These are phyloP conservation scores for Colletotrichum tabaci DNA, from an alignment of 2,329 filamentous ascomycete species.

Conservation along the genomic window DNA sequence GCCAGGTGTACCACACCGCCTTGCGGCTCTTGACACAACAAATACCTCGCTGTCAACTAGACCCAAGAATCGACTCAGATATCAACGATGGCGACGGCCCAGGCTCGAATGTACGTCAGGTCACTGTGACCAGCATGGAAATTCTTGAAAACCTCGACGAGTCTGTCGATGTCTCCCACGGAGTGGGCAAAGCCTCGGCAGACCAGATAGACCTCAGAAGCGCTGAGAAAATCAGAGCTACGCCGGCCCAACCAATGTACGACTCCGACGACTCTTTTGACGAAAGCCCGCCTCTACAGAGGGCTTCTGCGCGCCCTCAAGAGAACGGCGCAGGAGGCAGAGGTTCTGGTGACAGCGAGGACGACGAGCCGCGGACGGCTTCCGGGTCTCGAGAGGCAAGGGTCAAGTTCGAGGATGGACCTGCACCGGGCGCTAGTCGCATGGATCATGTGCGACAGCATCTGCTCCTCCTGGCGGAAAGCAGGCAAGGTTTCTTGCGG, in stretches of 20 bases:
- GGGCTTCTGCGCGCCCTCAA: constrained; percentile 16
- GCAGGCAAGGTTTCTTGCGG: constrained; percentile 77
- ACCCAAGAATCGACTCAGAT: constrained; percentile 64
- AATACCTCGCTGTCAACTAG: constrained; percentile 76
- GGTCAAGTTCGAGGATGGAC: constrained; percentile 68
- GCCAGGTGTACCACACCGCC: constrained; percentile 82
- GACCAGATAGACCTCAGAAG: constrained; percentile 63
- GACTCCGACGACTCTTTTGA: constrained; percentile 55
- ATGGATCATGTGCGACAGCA: constrained; percentile 78
- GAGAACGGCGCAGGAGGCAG: constrained; percentile 55
- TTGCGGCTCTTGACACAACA: constrained; percentile 80
- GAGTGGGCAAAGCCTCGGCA: constrained; percentile 69
- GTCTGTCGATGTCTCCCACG: constrained; percentile 66
- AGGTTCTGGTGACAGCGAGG: constrained; percentile 50
- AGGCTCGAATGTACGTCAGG: constrained; percentile 47
- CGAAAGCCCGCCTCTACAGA: constrained; percentile 46
- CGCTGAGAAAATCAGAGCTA: constrained; percentile 64
- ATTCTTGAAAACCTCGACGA: constrained; percentile 69
- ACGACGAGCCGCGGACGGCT: constrained; percentile 12
- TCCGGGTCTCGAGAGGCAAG: constrained; percentile 55
- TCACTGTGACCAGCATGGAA: constrained; percentile 67
- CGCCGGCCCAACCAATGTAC: constrained; percentile 44
- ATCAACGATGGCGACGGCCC: constrained; percentile 51
- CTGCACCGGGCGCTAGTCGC: constrained; percentile 59
- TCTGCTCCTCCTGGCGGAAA: constrained; percentile 79